Conservation (phyloP, 441 rosid species). For the Populus hybrid region DNA sequence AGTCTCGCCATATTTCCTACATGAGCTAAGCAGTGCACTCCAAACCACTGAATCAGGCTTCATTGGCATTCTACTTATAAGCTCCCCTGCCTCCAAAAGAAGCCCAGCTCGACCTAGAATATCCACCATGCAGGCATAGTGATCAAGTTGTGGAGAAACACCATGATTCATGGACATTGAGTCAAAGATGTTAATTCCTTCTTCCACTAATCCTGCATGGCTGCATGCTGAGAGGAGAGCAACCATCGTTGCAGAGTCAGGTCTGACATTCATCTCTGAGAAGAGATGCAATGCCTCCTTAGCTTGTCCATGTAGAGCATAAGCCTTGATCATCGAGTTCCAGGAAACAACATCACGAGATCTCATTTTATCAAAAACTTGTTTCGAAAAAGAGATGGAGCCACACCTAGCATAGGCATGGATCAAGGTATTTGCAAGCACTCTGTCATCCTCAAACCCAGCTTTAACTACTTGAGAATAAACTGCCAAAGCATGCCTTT, state of each 20-base stretch:
- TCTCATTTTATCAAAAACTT: constrained; percentile 56
- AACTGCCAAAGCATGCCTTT: constrained; percentile 45
- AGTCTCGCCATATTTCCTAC: constrained; percentile 62
- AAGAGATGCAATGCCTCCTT: constrained; percentile 52
- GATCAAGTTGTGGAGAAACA: constrained; percentile 56
- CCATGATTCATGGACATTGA: constrained; percentile 46
- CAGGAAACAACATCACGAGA: constrained; percentile 57
- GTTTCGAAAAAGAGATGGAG: constrained; percentile 47
- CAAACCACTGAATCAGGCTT: constrained; percentile 67
- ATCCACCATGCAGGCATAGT: constrained; percentile 72
- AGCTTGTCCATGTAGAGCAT: constrained; percentile 66
- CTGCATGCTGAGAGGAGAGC: constrained; percentile 80
- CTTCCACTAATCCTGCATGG: constrained; percentile 71
- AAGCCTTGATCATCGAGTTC: constrained; percentile 78
- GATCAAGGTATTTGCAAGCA: constrained; percentile 59
- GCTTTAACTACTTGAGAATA: constrained; percentile 55
- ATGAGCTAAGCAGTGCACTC: constrained; percentile 71
- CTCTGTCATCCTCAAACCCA: constrained; percentile 53
- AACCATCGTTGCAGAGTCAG: constrained; percentile 69
- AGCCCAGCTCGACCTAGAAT: constrained; percentile 72
- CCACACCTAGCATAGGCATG: constrained; percentile 78
- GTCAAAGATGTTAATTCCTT: constrained; percentile 52
- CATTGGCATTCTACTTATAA: constrained; percentile 63
- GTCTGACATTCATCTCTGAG: constrained; percentile 44
- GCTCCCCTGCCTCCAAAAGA: constrained; percentile 49